These are phyloP conservation scores for Escallonia herrerae DNA, from an alignment of 129 eudicot species.

Conservation along the genomic window DNA sequence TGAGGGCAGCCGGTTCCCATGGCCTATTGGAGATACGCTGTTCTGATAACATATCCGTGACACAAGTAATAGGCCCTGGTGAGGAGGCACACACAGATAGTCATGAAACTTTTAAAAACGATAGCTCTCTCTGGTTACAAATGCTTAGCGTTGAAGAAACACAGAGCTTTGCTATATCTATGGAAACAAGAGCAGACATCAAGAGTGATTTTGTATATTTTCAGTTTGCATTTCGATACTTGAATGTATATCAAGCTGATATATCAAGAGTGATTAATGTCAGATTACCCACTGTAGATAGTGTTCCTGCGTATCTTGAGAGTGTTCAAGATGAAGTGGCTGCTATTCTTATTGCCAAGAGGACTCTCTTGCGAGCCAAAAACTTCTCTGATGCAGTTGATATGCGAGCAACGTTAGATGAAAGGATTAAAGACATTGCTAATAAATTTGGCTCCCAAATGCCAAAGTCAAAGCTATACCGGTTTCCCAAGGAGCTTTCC, in stretches of 20 bases:
- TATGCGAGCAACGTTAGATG: slow-evolving; percentile 63
- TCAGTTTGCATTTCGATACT: slow-evolving; percentile 67
- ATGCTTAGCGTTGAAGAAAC: slow-evolving; percentile 93
- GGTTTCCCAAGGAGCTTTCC: slow-evolving; percentile 82
- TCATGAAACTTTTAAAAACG: slow-evolving; percentile 68
- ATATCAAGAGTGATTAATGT: slow-evolving; percentile 81
- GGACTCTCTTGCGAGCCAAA: slow-evolving; percentile 81
- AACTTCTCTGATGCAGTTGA: slow-evolving; percentile 51
- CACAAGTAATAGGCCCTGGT: slow-evolving; percentile 92
- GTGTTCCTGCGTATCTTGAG: slow-evolving; percentile 69
- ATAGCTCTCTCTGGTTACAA: slow-evolving; percentile 54
- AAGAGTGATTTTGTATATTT: slow-evolving; percentile 71
- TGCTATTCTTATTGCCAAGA: slow-evolving; percentile 81
- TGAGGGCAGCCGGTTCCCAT: slow-evolving; percentile 80
- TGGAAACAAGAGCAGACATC: slow-evolving; percentile 69
- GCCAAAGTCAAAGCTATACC: slow-evolving; percentile 80
- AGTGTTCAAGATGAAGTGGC: slow-evolving; percentile 92
- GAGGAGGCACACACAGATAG: slow-evolving; percentile 73
- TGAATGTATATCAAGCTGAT: slow-evolving; percentile 77
- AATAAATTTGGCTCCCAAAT: slow-evolving; percentile 66
- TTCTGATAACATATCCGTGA: slow-evolving; percentile 58
- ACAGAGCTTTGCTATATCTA: slow-evolving; percentile 78
- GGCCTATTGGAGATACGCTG: slow-evolving; percentile 89
- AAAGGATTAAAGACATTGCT: slow-evolving; percentile 80
- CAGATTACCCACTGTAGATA: slow-evolving; percentile 76